Evolutionary conservation across 805 yeast genomes (phyloP).

Genomic region (Wickerhamiella vanderwaltii): DNA sequence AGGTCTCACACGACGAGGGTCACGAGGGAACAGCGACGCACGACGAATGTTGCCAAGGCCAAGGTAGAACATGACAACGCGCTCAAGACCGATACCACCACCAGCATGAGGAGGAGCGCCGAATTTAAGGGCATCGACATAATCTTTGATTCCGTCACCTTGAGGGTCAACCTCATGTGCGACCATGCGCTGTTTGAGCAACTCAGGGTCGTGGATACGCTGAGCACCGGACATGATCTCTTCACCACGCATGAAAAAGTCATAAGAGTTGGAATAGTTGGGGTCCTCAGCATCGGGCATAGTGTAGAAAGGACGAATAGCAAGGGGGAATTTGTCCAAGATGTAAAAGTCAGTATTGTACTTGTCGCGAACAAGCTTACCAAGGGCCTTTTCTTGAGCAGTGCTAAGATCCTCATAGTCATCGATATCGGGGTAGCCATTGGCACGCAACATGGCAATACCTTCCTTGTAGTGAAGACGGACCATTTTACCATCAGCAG

Average conservation of each 20-base stretch:
- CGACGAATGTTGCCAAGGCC: conserved; percentile 96
- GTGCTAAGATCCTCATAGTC: conserved; percentile 86
- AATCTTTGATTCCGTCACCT: conserved; percentile 76
- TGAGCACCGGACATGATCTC: conserved; percentile 99
- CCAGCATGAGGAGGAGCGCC: conserved; percentile 99
- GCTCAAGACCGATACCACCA: conserved; percentile 98
- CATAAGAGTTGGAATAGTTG: conserved; percentile 91
- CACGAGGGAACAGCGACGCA: conserved; percentile 99
- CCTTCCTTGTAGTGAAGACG: conserved; percentile 85
- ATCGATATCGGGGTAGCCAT: conserved; percentile 64
- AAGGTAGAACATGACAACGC: conserved; percentile 96
- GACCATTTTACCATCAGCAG: conserved; percentile 88
- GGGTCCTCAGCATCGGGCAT: conserved; percentile 96
- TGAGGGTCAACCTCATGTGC: conserved; percentile 73
- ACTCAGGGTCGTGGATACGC: conserved; percentile 89
- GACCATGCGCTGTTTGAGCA: conserved; percentile 69
- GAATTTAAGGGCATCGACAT: conserved; percentile 80
- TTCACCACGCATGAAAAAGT: conserved; percentile 99
- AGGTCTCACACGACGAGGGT: conserved; percentile 88
- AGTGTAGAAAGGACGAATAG: conserved; percentile 95
- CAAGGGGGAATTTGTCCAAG: conserved; percentile 95
- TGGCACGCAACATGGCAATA: conserved; percentile 69
- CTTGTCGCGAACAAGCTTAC: conserved; percentile 81
- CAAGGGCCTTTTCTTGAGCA: conserved; percentile 88
- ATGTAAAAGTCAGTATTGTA: conserved; percentile 97